Evolutionary conservation across 495 filamentous ascomycete genomes (phyloP).

Genomic region (Trichoderma parareesei): DNA sequence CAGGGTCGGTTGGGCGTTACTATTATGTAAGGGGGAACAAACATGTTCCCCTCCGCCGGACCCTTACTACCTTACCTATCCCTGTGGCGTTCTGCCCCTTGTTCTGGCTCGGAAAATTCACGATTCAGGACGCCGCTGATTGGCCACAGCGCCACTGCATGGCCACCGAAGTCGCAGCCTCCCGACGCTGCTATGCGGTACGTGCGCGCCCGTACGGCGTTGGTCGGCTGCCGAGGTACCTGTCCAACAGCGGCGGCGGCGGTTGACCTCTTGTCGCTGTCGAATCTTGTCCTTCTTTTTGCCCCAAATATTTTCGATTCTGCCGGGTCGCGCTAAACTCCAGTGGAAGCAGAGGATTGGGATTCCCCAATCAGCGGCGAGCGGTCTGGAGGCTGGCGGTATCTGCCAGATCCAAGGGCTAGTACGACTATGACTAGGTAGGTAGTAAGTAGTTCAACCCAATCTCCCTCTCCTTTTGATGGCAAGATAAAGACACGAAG

Average conservation of each 20-base stretch:
- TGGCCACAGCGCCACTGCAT: background rate
- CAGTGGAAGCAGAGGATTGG: background rate
- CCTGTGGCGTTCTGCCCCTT: background rate
- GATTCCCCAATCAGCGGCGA: constrained; percentile 3
- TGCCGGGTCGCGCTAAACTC: background rate
- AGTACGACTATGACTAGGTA: too few relatives aligned
- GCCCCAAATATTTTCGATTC: too few relatives aligned
- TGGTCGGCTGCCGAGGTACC: background rate
- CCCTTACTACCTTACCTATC: too few relatives aligned
- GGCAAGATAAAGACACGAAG: background rate
- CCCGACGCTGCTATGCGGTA: background rate
- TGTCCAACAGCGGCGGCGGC: background rate
- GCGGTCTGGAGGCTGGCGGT: background rate
- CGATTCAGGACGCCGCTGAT: background rate
- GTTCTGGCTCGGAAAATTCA: background rate
- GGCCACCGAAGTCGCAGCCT: background rate
- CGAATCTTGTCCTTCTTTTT: too few relatives aligned
- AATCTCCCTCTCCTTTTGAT: background rate
- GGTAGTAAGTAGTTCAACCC: background rate
- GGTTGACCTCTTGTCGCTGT: background rate
- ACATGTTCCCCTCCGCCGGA: background rate
- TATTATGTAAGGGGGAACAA: background rate
- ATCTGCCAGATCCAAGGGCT: background rate
- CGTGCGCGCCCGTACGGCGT: background rate
- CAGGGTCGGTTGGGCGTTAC: background rate